Evolutionary conservation across 805 yeast species (phyloP).

Genomic region (Debaryomyces tyrocola): DNA sequence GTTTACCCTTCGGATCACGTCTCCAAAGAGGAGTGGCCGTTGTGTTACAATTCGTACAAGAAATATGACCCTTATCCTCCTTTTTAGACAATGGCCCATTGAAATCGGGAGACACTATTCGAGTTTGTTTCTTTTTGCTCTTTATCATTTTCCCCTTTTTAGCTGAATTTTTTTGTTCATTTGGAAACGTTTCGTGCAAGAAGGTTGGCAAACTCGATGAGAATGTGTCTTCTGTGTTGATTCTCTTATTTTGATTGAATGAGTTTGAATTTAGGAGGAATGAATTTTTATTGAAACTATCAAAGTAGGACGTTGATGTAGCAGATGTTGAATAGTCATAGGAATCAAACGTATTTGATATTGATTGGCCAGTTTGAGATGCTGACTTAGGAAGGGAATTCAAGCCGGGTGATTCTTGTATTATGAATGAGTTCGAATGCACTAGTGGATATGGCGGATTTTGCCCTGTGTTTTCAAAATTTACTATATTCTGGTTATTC

Average conservation of each 20-base stretch:
- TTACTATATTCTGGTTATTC: slow-evolving; percentile 4
- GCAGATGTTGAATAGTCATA: background rate
- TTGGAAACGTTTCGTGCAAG: slow-evolving; percentile 1
- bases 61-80: slow-evolving; percentile 13
- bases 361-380: background rate
- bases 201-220: background rate
- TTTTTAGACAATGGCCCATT: background rate
- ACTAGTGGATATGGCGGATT: slow-evolving; percentile 8
- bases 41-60: slow-evolving; percentile 89
- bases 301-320: slow-evolving; percentile 5
- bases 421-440: slow-evolving; percentile 9
- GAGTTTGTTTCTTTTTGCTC: slow-evolving; percentile 6
- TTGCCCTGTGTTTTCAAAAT: slow-evolving; percentile 2
- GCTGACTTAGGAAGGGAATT: background rate
- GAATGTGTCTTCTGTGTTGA: background rate
- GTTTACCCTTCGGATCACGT: slow-evolving; percentile 87
- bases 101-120: slow-evolving; percentile 4
- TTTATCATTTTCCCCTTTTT: slow-evolving; percentile 5
- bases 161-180: background rate
- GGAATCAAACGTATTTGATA: background rate
- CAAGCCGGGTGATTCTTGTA: background rate
- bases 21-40: slow-evolving; percentile 95
- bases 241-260: background rate
- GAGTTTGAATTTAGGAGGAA: background rate
- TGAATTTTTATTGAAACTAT: slow-evolving; percentile 5